Conservation (phyloP, 768 basidiomycete species). For the Hericium alpestre region DNA sequence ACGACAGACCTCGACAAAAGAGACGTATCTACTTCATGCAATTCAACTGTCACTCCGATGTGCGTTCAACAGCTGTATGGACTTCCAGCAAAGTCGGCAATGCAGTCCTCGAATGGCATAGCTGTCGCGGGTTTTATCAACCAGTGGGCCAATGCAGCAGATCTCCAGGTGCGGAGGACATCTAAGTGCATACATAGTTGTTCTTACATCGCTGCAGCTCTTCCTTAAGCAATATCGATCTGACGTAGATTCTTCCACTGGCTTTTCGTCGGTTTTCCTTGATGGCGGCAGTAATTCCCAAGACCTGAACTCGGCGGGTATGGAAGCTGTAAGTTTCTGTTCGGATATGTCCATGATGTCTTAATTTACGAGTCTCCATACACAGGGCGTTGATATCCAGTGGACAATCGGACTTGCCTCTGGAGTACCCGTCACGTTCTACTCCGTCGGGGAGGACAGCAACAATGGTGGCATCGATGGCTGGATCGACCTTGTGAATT, state of each 20-base stretch:
- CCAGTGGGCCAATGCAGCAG: conserved; percentile 12
- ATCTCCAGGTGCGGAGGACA: conserved; percentile 4
- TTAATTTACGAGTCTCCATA: not conserved
- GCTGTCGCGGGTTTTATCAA: conserved; percentile 12
- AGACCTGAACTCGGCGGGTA: conserved; percentile 5
- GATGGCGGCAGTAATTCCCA: conserved; percentile 15
- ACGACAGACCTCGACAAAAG: not conserved
- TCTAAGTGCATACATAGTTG: no score
- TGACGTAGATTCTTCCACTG: conserved; percentile 5
- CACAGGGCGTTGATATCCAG: conserved; percentile 14
- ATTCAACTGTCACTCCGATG: conserved; percentile 10
- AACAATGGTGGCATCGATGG: conserved; percentile 13
- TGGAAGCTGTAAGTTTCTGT: conserved; percentile 10
- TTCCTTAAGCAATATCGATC: conserved; percentile 9
- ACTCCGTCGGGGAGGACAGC: conserved; percentile 17
- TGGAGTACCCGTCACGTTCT: conserved; percentile 16
- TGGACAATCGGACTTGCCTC: conserved; percentile 14
- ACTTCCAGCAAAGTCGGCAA: conserved; percentile 9
- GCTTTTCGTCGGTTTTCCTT: conserved; percentile 8
- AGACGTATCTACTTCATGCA: not conserved
- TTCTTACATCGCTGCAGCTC: not conserved
- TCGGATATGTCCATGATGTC: not conserved
- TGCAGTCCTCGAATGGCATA: conserved; percentile 8
- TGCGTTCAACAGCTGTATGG: conserved; percentile 15
- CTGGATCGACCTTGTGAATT: conserved; percentile 10